Percentiles rank a stretch among this genome's conserved stretches.
These are phyloP conservation scores for Pseudopithomyces chartarum DNA, from an alignment of 2,329 filamentous ascomycete genomes.

Conservation along the genomic window DNA sequence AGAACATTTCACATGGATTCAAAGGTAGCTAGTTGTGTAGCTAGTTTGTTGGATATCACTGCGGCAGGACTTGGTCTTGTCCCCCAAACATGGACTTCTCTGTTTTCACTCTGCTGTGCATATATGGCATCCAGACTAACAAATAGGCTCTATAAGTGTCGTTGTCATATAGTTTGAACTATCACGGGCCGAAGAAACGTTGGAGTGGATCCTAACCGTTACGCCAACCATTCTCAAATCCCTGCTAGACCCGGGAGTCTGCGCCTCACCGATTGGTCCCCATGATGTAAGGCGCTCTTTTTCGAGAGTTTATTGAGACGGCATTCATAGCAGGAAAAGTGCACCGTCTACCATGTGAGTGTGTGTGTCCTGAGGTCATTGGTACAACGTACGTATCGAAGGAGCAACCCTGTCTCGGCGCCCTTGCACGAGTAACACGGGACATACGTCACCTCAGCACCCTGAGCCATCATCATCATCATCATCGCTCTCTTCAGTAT, in stretches of 20 bases:
- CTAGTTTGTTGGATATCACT: no score
- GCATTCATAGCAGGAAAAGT: no score
- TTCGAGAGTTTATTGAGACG: background rate
- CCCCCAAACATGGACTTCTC: no score
- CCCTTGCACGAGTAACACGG: background rate
- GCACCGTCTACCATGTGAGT: background rate
- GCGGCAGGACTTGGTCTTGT: no score
- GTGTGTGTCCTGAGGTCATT: background rate
- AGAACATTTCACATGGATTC: background rate
- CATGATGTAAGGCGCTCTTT: background rate
- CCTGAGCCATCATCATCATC: background rate
- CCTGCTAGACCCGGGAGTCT: background rate
- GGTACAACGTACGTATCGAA: background rate
- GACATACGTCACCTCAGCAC: background rate
- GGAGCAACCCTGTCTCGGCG: background rate
- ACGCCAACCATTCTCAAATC: background rate
- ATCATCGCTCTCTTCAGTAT: no score
- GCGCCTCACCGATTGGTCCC: background rate
- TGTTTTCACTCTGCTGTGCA: no score
- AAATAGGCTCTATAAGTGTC: no score
- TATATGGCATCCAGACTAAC: no score
- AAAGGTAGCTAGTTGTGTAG: no score
- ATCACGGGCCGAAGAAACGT: no score
- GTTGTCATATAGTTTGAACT: background rate
- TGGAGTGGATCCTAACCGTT: background rate